Conservation (phyloP, 73 alveolate species). For the Symbiodinium natans region DNA sequence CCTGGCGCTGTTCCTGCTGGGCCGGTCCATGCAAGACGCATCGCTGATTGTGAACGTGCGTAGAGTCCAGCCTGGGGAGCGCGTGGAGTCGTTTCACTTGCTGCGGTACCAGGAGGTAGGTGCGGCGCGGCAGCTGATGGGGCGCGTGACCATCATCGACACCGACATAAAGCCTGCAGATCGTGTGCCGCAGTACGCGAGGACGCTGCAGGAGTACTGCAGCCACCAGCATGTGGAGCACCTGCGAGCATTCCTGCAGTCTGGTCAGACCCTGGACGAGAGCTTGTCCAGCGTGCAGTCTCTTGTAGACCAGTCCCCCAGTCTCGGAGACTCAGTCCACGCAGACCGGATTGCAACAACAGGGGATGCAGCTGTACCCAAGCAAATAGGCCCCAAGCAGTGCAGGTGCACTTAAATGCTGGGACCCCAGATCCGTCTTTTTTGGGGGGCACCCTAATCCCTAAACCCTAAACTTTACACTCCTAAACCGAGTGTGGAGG, state of each 20-base stretch:
- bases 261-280: conserved; percentile 7
- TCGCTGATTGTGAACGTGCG: conserved; percentile 36
- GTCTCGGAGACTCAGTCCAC: too few species aligned
- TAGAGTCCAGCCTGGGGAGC: background rate
- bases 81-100: background rate
- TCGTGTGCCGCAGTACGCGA: conserved; percentile 55
- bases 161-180: conserved; percentile 70
- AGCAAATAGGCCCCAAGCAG: too few species aligned
- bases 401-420: too few species aligned
- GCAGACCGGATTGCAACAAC: too few species aligned
- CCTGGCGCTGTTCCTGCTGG: conserved; percentile 47
- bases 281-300: background rate
- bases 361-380: too few species aligned
- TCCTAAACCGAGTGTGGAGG: too few species aligned
- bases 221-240: conserved; percentile 38
- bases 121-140: background rate
- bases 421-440: too few species aligned
- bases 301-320: background rate
- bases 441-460: too few species aligned
- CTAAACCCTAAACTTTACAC: too few species aligned
- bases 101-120: background rate
- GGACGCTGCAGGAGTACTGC: conserved; percentile 15
- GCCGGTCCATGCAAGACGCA: conserved; percentile 43
- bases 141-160: conserved; percentile 57
- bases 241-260: background rate